phyloP scores from a whole-genome alignment of 768 basidiomycete species.

The Lactarius sanguifluus region DNA sequence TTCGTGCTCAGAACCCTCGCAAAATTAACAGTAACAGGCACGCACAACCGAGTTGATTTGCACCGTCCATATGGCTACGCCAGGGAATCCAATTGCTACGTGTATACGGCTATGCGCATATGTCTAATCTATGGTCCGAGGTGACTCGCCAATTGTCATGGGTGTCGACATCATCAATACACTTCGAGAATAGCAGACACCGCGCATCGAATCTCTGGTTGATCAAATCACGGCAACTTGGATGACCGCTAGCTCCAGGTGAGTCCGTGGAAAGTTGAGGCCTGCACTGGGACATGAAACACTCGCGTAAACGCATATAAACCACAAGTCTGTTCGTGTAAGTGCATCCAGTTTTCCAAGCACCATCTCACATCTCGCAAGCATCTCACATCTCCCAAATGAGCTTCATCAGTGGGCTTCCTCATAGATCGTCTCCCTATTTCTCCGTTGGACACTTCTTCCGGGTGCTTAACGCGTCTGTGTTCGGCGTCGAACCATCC shows the following conservation, averaged over 20 bases:
- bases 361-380: background rate
- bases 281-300: slow-evolving; percentile 20
- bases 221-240: slow-evolving; percentile 26
- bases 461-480: slow-evolving; percentile 17
- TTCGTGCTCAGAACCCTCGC: slow-evolving; percentile 13
- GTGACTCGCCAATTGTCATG: slow-evolving; percentile 22
- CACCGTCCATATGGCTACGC: slow-evolving; percentile 10
- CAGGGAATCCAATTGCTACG: slow-evolving; percentile 13
- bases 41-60: background rate
- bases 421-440: slow-evolving; percentile 16
- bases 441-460: slow-evolving; percentile 27
- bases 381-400: slow-evolving; percentile 5
- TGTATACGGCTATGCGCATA: slow-evolving; percentile 13
- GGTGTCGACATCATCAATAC: slow-evolving; percentile 20
- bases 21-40: slow-evolving; percentile 15
- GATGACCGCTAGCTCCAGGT: slow-evolving; percentile 12
- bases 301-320: slow-evolving; percentile 16
- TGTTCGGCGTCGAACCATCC: slow-evolving; percentile 14
- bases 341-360: background rate
- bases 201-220: slow-evolving; percentile 13
- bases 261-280: slow-evolving; percentile 3
- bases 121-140: slow-evolving; percentile 12
- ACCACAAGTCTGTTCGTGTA: background rate
- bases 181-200: slow-evolving; percentile 14
- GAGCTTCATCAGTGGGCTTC: slow-evolving; percentile 19